Evolutionary conservation across 1,139 yeast species (phyloP).

Genomic region (Protomyces gravidus): DNA sequence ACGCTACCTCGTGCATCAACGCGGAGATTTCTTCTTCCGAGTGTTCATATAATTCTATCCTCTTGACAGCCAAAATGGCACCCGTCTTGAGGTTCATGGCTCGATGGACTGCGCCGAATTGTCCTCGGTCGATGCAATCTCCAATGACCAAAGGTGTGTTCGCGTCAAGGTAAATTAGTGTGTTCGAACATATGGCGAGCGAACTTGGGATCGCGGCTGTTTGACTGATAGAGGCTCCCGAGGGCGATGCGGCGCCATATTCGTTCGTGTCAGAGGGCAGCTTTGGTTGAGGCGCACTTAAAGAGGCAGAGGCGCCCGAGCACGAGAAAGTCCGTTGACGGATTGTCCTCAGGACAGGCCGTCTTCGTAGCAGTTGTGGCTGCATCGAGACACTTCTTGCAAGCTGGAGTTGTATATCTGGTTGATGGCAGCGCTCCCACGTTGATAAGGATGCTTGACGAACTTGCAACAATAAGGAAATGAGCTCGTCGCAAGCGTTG

Average conservation of each 20-base stretch:
- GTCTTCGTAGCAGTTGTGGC: background rate
- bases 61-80: slow-evolving; percentile 78
- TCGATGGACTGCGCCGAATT: slow-evolving; percentile 68
- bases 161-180: background rate
- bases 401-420: background rate
- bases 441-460: background rate
- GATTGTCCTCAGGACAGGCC: background rate
- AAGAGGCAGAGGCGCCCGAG: background rate
- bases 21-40: background rate
- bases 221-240: background rate
- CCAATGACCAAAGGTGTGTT: slow-evolving; percentile 39
- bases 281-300: background rate
- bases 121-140: slow-evolving; percentile 69
- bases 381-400: background rate
- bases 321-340: background rate
- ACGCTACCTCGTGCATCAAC: slow-evolving; percentile 8
- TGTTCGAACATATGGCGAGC: background rate
- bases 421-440: background rate
- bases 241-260: background rate
- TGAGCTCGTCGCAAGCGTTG: background rate
- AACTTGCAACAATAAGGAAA: background rate
- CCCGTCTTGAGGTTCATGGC: slow-evolving; percentile 62
- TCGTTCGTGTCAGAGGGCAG: background rate
- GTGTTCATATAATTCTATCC: slow-evolving; percentile 45
- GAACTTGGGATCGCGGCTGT: background rate